phyloP scores from a whole-genome alignment of 83 land plant genomes.

The Picea abies region DNA sequence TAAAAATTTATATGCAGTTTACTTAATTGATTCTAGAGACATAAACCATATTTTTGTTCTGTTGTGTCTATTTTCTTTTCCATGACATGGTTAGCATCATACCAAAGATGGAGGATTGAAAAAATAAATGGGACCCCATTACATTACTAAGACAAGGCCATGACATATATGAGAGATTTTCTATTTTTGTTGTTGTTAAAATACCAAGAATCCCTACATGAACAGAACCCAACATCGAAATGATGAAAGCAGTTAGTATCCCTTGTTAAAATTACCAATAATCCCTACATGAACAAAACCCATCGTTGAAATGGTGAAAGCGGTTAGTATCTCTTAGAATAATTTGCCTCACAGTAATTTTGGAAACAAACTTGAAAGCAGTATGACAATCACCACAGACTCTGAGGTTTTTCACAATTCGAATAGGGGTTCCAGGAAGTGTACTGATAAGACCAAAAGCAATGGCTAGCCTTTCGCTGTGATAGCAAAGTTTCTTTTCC shows the following conservation, averaged over 20 bases:
- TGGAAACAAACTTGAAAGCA: constrained; percentile 6
- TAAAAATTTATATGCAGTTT: too few species aligned
- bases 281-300: constrained; percentile 2
- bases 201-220: neutral
- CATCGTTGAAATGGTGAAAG: neutral
- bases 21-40: too few species aligned
- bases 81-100: neutral
- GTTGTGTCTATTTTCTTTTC: neutral
- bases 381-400: constrained; percentile 6
- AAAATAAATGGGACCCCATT: neutral
- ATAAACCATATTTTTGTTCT: neutral
- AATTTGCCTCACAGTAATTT: neutral
- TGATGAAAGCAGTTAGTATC: constrained; percentile 1
- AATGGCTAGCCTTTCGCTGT: constrained; percentile 7
- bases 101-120: neutral
- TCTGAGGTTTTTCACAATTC: neutral
- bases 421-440: neutral
- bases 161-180: neutral
- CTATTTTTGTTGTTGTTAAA: neutral
- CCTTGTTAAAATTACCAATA: neutral
- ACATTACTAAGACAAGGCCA: neutral
- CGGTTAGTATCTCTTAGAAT: neutral
- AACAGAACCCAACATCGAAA: neutral
- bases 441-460: constrained; percentile 1
- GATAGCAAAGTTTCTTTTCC: constrained; percentile 5